phyloP scores from a whole-genome alignment of 192 early-diverging fungal species.

The Coemansia erecta region DNA sequence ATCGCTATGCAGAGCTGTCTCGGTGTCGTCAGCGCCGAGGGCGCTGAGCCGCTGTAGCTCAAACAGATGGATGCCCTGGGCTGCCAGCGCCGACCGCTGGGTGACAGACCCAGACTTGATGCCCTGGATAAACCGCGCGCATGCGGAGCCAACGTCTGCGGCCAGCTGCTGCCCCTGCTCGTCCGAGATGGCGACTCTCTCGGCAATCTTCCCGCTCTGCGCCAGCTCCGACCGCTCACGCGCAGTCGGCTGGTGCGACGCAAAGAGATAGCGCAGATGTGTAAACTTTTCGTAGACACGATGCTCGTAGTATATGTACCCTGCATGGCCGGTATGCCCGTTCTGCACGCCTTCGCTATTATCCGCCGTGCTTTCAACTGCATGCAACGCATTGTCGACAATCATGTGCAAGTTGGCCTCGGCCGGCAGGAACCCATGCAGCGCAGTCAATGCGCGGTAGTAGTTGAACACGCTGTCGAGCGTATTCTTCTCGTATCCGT shows the following conservation, averaged over 20 bases:
- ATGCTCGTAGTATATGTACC: conserved; percentile 23
- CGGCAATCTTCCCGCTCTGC: background rate
- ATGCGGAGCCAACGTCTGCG: conserved; percentile 8
- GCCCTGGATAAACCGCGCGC: conserved; percentile 19
- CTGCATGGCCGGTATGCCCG: background rate
- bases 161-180: conserved; percentile 16
- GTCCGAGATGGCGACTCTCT: conserved; percentile 3
- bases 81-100: conserved; percentile 18
- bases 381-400: conserved; percentile 30
- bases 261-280: conserved; percentile 41
- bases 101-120: conserved; percentile 15
- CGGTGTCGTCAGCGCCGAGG: conserved; percentile 17
- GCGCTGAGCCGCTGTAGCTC: conserved; percentile 42
- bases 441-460: conserved; percentile 40
- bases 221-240: background rate
- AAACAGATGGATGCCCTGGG: conserved; percentile 30
- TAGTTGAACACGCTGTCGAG: conserved; percentile 34
- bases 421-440: conserved; percentile 24
- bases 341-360: background rate
- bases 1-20: conserved; percentile 10
- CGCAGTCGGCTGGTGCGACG: conserved; percentile 15
- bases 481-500: conserved; percentile 37
- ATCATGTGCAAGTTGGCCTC: conserved; percentile 38
- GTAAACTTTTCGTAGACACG: conserved; percentile 32
- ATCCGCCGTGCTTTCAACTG: conserved; percentile 5